Evolutionary conservation across 805 yeast species (phyloP).

Genomic region (Suhomyces emberorum): DNA sequence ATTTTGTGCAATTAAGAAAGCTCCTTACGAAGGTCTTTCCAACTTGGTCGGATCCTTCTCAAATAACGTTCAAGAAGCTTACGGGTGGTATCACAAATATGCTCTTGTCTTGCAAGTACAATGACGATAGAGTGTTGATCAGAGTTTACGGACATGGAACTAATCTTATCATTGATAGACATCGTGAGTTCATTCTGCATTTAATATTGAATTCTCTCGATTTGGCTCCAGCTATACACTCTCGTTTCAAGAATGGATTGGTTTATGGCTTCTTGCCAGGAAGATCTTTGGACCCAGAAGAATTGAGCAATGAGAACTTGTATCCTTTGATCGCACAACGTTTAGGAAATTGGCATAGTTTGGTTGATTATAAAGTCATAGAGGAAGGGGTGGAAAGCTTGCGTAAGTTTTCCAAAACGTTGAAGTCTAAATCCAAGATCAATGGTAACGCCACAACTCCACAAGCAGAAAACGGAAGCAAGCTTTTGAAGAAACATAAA

Average conservation of each 20-base stretch:
- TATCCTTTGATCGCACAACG: slow-evolving; percentile 61
- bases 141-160: slow-evolving; percentile 78
- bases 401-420: slow-evolving; percentile 24
- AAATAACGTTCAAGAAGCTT: slow-evolving; percentile 40
- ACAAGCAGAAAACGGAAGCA: slow-evolving; percentile 1
- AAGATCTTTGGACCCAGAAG: slow-evolving; percentile 52
- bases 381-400: slow-evolving; percentile 45
- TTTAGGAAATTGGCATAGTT: slow-evolving; percentile 68
- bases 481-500: slow-evolving; percentile 13
- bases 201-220: slow-evolving; percentile 53
- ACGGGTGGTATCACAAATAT: slow-evolving; percentile 67
- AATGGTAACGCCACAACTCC: neutral
- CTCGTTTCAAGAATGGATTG: slow-evolving; percentile 68
- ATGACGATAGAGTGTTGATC: slow-evolving; percentile 46
- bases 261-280: slow-evolving; percentile 71
- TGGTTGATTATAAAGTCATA: slow-evolving; percentile 43
- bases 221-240: slow-evolving; percentile 67
- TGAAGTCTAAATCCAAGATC: slow-evolving; percentile 6
- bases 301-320: slow-evolving; percentile 45
- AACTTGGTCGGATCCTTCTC: slow-evolving; percentile 29
- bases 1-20: slow-evolving; percentile 34
- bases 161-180: slow-evolving; percentile 65
- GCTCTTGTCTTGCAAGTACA: slow-evolving; percentile 47
- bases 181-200: slow-evolving; percentile 71
- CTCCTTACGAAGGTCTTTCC: slow-evolving; percentile 46